These are phyloP conservation scores for Xylariaceae sp. DNA, from an alignment of 2,329 filamentous ascomycete species.

Conservation along the genomic window DNA sequence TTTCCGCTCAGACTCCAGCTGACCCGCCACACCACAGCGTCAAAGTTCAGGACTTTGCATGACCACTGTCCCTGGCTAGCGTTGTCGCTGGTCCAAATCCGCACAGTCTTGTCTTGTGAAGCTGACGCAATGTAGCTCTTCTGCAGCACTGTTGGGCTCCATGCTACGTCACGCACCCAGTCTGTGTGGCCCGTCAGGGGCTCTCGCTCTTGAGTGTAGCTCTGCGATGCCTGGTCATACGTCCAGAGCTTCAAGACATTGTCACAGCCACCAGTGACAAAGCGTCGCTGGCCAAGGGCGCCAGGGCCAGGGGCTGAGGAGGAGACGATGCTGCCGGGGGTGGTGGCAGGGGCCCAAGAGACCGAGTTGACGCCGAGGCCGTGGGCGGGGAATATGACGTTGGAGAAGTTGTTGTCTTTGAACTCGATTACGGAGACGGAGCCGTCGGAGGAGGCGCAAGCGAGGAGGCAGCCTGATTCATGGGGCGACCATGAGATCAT, in stretches of 20 bases:
- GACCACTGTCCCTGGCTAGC: slow-evolving; percentile 72
- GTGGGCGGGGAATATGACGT: slow-evolving; percentile 87
- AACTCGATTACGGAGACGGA: slow-evolving; percentile 94
- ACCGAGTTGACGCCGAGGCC: slow-evolving; percentile 94
- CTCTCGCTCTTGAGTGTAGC: slow-evolving; percentile 61
- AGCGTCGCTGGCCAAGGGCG: slow-evolving; percentile 67
- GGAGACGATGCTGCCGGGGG: slow-evolving; percentile 80
- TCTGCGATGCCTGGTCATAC: slow-evolving; percentile 63
- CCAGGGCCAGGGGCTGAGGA: slow-evolving; percentile 57
- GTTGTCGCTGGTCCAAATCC: slow-evolving; percentile 87
- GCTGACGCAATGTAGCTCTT: slow-evolving; percentile 97
- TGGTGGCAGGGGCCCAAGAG: slow-evolving; percentile 85
- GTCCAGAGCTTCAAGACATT: slow-evolving; percentile 93
- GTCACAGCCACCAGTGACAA: slow-evolving; percentile 93
- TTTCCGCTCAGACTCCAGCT: slow-evolving; percentile 98
- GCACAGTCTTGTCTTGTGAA: slow-evolving; percentile 93
- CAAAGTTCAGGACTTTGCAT: slow-evolving; percentile 81
- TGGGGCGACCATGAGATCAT: slow-evolving; percentile 97
- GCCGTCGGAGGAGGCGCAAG: slow-evolving; percentile 91
- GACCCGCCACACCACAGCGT: slow-evolving; percentile 88
- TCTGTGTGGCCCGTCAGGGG: slow-evolving; percentile 80
- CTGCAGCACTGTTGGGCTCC: slow-evolving; percentile 90
- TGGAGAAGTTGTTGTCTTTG: slow-evolving; percentile 90
- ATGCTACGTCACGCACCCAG: slow-evolving; percentile 97
- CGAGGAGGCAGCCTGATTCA: slow-evolving; percentile 89